Base-by-base conservation (phyloP, 2,329 filamentous ascomycete species). In the Phyllosticta capitalensis region DNA sequence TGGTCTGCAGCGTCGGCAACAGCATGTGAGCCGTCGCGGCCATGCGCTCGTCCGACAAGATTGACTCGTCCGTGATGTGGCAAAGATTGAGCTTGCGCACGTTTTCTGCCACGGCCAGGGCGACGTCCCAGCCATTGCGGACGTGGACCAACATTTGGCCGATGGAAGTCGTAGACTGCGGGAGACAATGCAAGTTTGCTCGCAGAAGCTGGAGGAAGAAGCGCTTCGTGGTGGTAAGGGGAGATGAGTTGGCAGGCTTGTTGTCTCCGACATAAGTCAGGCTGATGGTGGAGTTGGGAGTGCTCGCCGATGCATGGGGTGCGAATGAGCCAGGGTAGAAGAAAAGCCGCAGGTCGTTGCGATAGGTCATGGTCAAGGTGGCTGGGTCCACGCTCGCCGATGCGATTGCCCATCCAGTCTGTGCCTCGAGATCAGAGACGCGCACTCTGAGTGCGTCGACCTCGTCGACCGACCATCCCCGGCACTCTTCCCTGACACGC, bases 401-500 rank as follows among this genome's bases (percentile, higher is more conserved):
- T 1, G 81, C 84, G 62, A 92, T 85, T 26, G 82, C 80, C 89
- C 89, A 94, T 58, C 87, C 86, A 67, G 86, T 78, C 58, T 81
- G 72, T 61, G 80, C 79, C 69, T 92, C 88, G 21, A 92, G 76
- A 0, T 76, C 75, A 49, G 85, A 80, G 50, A 89, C 85, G 62
- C 82, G 84, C 52, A 76, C 87, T 81, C 92, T 91, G n/a, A 95
- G 78, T 48, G 78, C 77, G 63, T 82, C 82, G 63, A 97, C 89
- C 73, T 97, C 94, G 26, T 81, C 85, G 56, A 86, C 83, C 60
- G 87, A 92, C 87, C 92, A 96, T 48, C 92, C 92, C 57, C 92
- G 85, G 70, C 88, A 95, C 67, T 95, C 89, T 70, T 96, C 91
- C 63, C 89, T 83, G 24, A 95, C 79, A 64, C 85, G 86, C 71